Percentiles rank a stretch among this genome's conserved stretches.
phyloP scores from a whole-genome alignment of 805 yeast species.

The Ogataea polymorpha region DNA sequence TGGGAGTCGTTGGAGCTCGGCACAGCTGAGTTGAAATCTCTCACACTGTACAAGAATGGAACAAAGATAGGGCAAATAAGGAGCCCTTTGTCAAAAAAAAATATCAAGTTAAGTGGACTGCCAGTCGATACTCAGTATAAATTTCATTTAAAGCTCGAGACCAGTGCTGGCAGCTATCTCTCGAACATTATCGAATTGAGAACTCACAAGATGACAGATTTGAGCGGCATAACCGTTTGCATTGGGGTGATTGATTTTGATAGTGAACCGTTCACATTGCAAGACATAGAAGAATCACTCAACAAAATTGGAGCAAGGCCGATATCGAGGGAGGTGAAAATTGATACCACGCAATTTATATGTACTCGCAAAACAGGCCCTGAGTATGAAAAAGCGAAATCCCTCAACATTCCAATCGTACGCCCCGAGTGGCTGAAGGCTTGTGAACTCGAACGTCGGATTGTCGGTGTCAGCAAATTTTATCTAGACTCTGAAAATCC shows the following conservation, averaged over 20 bases:
- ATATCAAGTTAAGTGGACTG: constrained; percentile 87
- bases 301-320: constrained; percentile 79
- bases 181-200: constrained; percentile 67
- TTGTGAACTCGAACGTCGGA: constrained; percentile 81
- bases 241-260: constrained; percentile 68
- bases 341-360: constrained; percentile 94
- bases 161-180: constrained; percentile 83
- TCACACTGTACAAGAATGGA: constrained; percentile 74
- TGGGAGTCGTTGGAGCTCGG: constrained; percentile 90
- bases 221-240: constrained; percentile 89
- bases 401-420: constrained; percentile 86
- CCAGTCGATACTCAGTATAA: constrained; percentile 80
- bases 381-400: constrained; percentile 71
- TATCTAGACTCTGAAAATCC: constrained; percentile 55
- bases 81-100: constrained; percentile 69
- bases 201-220: constrained; percentile 95
- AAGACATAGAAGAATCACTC: constrained; percentile 65
- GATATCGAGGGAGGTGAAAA: constrained; percentile 65
- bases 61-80: constrained; percentile 78
- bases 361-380: constrained; percentile 65
- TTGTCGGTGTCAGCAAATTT: constrained; percentile 89
- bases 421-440: constrained; percentile 97
- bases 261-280: constrained; percentile 44
- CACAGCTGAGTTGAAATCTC: constrained; percentile 71
- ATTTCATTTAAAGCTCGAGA: constrained; percentile 76